These are phyloP conservation scores for Basidiobolus meristosporus DNA, from an alignment of 371 early-diverging fungal genomes.

Conservation along the genomic window DNA sequence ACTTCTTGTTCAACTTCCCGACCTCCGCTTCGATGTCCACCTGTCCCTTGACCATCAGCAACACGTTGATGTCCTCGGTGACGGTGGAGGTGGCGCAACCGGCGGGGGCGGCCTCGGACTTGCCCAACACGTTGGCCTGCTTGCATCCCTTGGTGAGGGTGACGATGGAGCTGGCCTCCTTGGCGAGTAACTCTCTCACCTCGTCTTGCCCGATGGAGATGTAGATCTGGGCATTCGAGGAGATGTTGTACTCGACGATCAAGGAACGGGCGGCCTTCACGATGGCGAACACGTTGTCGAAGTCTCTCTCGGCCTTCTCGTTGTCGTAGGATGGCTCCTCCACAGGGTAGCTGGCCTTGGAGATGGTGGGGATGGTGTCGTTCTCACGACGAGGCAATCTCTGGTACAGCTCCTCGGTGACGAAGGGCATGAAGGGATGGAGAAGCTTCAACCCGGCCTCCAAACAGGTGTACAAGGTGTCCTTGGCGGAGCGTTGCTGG, in stretches of 20 bases:
- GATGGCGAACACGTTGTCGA: constrained; percentile 57
- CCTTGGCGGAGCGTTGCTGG: constrained; percentile 42
- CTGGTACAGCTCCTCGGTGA: constrained; percentile 98
- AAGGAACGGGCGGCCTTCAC: constrained; percentile 61
- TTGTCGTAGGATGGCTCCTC: constrained; percentile 21
- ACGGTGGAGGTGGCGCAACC: constrained; percentile 50
- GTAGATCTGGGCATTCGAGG: background rate
- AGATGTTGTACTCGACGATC: constrained; percentile 40
- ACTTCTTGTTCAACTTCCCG: constrained; percentile 40
- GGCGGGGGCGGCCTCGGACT: constrained; percentile 28
- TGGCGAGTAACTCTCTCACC: too few relatives aligned
- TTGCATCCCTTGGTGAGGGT: constrained; percentile 57
- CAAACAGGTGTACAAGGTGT: constrained; percentile 84
- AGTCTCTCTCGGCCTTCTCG: constrained; percentile 44
- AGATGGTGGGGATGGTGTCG: constrained; percentile 34
- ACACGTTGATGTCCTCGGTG: constrained; percentile 29
- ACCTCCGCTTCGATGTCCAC: constrained; percentile 69
- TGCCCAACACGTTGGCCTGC: constrained; percentile 23
- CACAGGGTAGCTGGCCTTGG: constrained; percentile 39
- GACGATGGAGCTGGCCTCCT: constrained; percentile 28
- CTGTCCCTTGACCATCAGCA: constrained; percentile 31
- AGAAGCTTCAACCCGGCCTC: constrained; percentile 83
- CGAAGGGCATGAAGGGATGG: constrained; percentile 98
- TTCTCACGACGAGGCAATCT: constrained; percentile 57
- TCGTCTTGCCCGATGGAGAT: too few relatives aligned